Evolutionary conservation across 495 filamentous ascomycete genomes (phyloP).

Genomic region (Xylaria acuta): DNA sequence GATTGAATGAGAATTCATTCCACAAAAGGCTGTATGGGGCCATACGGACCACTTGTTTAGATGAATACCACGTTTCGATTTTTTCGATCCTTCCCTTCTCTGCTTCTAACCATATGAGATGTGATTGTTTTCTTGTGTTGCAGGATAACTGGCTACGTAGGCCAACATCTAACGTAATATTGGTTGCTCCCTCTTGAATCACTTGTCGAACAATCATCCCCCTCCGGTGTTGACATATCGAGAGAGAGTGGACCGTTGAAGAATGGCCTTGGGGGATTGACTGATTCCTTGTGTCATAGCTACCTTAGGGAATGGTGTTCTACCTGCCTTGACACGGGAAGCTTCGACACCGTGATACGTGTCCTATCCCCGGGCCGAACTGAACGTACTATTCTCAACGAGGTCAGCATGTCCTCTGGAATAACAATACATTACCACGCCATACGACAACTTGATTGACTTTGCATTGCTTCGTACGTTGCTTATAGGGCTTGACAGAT

Average conservation of each 20-base stretch:
- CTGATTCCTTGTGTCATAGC: not conserved
- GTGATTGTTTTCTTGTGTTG: not conserved
- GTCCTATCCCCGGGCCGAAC: not conserved
- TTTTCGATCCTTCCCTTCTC: not conserved
- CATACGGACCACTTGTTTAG: conserved; percentile 27
- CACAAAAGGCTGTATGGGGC: conserved; percentile 19
- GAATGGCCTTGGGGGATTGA: not conserved
- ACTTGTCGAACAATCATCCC: not conserved
- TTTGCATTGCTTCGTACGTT: not conserved
- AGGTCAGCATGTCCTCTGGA: not conserved
- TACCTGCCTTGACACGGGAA: not conserved
- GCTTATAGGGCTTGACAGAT: too few relatives aligned
- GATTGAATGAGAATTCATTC: conserved; percentile 17
- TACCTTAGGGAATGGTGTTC: not conserved
- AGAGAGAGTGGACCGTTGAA: not conserved
- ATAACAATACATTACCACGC: not conserved
- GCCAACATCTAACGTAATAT: not conserved
- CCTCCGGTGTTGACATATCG: not conserved
- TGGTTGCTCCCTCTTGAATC: not conserved
- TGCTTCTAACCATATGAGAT: not conserved
- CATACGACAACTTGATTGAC: not conserved
- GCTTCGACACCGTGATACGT: not conserved
- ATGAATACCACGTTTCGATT: conserved; percentile 28
- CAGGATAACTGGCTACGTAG: not conserved
- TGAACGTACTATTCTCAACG: not conserved